Percentiles rank a stretch among this genome's conserved stretches.
phyloP scores from a whole-genome alignment of 768 basidiomycete genomes.

The Mycena haematopus region DNA sequence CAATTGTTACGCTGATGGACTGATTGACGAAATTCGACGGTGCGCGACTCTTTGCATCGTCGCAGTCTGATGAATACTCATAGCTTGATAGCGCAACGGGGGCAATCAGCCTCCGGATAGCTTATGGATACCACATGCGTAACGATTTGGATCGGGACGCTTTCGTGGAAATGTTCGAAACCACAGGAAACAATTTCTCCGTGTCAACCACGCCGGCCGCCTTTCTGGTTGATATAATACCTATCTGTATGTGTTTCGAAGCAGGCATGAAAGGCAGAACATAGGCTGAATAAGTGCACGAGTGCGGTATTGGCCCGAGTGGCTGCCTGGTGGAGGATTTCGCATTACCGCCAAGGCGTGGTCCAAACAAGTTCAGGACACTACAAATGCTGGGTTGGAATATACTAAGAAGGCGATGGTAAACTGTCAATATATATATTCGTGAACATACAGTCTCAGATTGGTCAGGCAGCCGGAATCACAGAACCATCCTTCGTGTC shows the following conservation, averaged over 20 bases:
- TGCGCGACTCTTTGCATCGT: background rate
- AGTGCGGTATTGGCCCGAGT: slow-evolving; percentile 1
- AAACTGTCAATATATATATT: too few relatives aligned
- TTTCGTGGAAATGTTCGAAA: slow-evolving; percentile 8
- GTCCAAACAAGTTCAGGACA: background rate
- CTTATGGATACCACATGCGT: slow-evolving; percentile 13
- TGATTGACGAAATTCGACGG: slow-evolving; percentile 2
- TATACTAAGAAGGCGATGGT: slow-evolving; percentile 9
- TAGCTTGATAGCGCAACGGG: slow-evolving; percentile 1
- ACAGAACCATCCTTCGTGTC: slow-evolving; percentile 14
- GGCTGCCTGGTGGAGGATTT: background rate
- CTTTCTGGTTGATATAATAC: slow-evolving; percentile 11
- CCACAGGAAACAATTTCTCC: background rate
- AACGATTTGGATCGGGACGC: slow-evolving; percentile 4
- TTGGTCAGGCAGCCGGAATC: slow-evolving; percentile 1
- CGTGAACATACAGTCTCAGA: background rate
- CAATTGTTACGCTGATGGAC: background rate
- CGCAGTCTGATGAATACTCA: background rate
- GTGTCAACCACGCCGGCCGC: background rate
- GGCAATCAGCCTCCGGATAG: slow-evolving; percentile 9
- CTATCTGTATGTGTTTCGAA: background rate
- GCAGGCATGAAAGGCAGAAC: background rate
- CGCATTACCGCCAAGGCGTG: background rate
- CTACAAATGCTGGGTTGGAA: background rate
- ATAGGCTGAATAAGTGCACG: background rate